Conservation (phyloP, 345 rosid genomes). For the Hypericum androsaemum region DNA sequence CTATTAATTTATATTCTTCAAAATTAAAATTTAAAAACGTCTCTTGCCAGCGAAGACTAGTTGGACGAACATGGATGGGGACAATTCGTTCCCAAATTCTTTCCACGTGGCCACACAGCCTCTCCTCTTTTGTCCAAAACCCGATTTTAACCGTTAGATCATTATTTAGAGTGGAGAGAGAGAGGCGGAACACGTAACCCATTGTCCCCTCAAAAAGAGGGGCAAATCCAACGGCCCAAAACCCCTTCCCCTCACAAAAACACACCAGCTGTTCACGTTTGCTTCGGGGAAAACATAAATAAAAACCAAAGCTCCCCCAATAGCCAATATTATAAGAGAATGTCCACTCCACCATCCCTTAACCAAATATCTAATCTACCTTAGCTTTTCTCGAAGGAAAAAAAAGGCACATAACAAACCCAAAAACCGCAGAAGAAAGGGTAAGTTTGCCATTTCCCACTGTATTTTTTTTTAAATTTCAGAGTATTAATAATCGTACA, state of each 20-base stretch:
- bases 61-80: slow-evolving; percentile 14
- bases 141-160: slow-evolving; percentile 19
- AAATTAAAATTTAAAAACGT: no score
- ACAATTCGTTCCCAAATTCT: not conserved
- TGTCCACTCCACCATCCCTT: no score
- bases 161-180: not conserved
- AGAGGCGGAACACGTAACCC: slow-evolving; percentile 17
- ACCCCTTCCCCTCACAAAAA: not conserved
- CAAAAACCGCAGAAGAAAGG: no score
- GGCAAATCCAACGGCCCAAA: slow-evolving; percentile 26
- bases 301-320: no score
- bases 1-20: no score
- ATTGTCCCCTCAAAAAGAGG: slow-evolving; percentile 6
- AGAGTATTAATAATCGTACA: no score
- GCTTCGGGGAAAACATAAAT: not conserved
- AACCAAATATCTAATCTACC: no score
- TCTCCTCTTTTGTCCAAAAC: not conserved
- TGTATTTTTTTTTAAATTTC: no score
- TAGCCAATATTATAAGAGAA: no score
- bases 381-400: no score
- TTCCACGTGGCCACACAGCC: slow-evolving; percentile 11
- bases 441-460: no score
- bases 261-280: slow-evolving; percentile 13
- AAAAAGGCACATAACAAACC: no score
- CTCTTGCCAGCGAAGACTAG: not conserved